phyloP scores from a whole-genome alignment of 805 yeast genomes.

The Tetrapisispora taiwanensis region DNA sequence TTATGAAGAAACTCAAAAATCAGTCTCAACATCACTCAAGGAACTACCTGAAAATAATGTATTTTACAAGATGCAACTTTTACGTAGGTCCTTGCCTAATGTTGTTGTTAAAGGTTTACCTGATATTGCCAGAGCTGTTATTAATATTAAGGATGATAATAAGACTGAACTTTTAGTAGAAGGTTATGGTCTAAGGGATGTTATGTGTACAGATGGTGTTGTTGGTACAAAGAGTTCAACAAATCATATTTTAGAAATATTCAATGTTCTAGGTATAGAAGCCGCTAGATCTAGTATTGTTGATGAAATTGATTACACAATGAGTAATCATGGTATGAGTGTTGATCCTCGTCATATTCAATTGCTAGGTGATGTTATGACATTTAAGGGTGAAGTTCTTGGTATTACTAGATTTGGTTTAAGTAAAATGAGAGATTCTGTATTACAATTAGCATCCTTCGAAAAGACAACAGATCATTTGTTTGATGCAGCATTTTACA shows the following conservation, averaged over 20 bases:
- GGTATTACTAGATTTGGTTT: constrained; percentile 97
- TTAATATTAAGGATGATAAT: constrained; percentile 78
- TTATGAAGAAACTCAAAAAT: constrained; percentile 34
- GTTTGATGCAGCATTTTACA: constrained; percentile 95
- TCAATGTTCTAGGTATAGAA: constrained; percentile 87
- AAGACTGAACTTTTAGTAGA: constrained; percentile 89
- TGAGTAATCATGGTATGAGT: constrained; percentile 99
- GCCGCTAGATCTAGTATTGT: constrained; percentile 93
- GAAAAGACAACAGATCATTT: constrained; percentile 98
- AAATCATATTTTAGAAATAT: constrained; percentile 86
- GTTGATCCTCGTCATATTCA: constrained; percentile 99
- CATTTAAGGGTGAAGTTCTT: constrained; percentile 94
- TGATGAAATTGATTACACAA: constrained; percentile 90
- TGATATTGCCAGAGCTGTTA: constrained; percentile 90
- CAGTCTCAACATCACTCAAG: constrained; percentile 34
- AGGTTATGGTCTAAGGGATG: constrained; percentile 93
- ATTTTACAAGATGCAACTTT: constrained; percentile 80
- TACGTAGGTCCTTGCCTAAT: constrained; percentile 74
- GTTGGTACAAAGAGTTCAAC: constrained; percentile 79
- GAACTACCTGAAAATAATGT: constrained; percentile 40
- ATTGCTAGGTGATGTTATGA: constrained; percentile 95
- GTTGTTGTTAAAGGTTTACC: constrained; percentile 91
- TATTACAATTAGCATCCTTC: constrained; percentile 89
- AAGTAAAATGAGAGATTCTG: constrained; percentile 97
- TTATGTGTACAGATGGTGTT: constrained; percentile 96